Percentiles rank a stretch among this genome's conserved stretches.
Conservation (phyloP, 345 rosid species). For the Ceriops tagal region DNA sequence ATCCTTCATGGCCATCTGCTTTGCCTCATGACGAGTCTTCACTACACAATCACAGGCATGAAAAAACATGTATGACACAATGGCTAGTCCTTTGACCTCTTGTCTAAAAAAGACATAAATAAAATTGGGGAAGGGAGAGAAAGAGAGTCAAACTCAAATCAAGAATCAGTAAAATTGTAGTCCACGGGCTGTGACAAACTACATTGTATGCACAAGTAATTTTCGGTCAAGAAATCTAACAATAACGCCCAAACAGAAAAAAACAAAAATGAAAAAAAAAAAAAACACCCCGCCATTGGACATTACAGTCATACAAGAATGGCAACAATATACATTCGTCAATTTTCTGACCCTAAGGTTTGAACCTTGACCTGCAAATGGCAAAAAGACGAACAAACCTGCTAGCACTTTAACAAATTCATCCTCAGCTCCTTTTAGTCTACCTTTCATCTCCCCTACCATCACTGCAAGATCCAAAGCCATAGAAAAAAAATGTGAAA, state of each 20-base stretch:
- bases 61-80: constrained; percentile 4
- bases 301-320: too few relatives aligned
- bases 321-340: too few relatives aligned
- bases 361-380: neutral
- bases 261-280: too few relatives aligned
- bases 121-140: too few relatives aligned
- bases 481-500: neutral
- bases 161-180: too few relatives aligned
- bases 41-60: constrained; percentile 36
- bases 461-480: constrained; percentile 36
- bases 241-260: too few relatives aligned
- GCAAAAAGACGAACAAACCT: constrained; percentile 37
- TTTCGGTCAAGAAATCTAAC: too few relatives aligned
- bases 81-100: neutral
- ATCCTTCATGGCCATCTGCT: constrained; percentile 61
- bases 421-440: constrained; percentile 75
- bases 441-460: constrained; percentile 47
- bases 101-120: neutral
- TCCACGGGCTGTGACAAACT: too few relatives aligned
- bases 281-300: too few relatives aligned
- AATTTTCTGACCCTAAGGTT: neutral
- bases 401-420: constrained; percentile 70
- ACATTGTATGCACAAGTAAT: too few relatives aligned
- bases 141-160: too few relatives aligned
- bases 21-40: constrained; percentile 77